Conservation (phyloP, 225 moss, liverwort and hornwort genomes). For the Takakia lepidozioides region DNA sequence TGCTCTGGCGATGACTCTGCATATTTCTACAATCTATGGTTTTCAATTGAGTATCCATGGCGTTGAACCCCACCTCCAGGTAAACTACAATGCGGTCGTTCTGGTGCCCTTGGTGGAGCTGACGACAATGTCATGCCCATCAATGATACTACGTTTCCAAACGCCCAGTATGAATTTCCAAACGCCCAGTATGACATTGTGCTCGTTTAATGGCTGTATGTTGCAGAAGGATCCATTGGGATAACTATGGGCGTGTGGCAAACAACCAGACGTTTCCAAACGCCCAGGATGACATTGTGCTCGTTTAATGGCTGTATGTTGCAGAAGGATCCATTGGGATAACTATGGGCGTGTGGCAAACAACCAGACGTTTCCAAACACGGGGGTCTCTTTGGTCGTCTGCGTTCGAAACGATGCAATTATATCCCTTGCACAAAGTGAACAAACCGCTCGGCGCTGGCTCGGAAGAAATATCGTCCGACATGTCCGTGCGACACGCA, state of each 20-base stretch:
- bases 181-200: too few species aligned
- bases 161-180: too few species aligned
- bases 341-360: slow-evolving; percentile 14
- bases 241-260: slow-evolving; percentile 37
- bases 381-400: slow-evolving; percentile 8
- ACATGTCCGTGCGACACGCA: slow-evolving; percentile 35
- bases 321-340: slow-evolving; percentile 32
- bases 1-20: too few species aligned
- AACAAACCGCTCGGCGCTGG: slow-evolving; percentile 55
- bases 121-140: too few species aligned
- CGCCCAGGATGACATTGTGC: slow-evolving; percentile 8
- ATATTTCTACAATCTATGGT: too few species aligned
- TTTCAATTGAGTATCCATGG: too few species aligned
- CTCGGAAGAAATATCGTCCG: slow-evolving; percentile 56
- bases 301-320: slow-evolving; percentile 20
- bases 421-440: slow-evolving; percentile 15
- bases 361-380: slow-evolving; percentile 19
- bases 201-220: too few species aligned
- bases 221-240: slow-evolving; percentile 8
- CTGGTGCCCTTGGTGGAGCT: too few species aligned
- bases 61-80: too few species aligned
- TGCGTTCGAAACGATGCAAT: too few species aligned
- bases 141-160: too few species aligned
- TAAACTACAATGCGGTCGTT: too few species aligned
- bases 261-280: slow-evolving; percentile 26